These are phyloP conservation scores for Tetrapisispora fleetii DNA, from an alignment of 805 yeast genomes.

Conservation along the genomic window DNA sequence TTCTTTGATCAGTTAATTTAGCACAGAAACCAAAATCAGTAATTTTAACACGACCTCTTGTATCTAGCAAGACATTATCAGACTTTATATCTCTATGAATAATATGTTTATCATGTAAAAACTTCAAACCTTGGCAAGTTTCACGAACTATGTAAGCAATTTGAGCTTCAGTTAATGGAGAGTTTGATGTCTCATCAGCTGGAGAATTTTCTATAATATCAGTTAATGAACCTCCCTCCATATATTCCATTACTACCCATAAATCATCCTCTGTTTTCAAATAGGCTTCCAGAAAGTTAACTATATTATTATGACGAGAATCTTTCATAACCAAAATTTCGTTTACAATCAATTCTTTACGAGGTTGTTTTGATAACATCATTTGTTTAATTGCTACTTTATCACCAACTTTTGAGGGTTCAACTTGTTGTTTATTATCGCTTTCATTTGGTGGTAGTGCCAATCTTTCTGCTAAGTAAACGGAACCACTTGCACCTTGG, in stretches of 20 bases:
- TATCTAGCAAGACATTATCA: constrained; percentile 81
- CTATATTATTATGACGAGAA: constrained; percentile 88
- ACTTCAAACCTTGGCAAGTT: constrained; percentile 83
- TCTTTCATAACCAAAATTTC: constrained; percentile 96
- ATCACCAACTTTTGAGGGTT: constrained; percentile 34
- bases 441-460: constrained; percentile 28
- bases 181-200: constrained; percentile 28
- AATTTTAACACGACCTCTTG: constrained; percentile 77
- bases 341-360: constrained; percentile 90
- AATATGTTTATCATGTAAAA: constrained; percentile 82
- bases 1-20: constrained; percentile 69
- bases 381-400: constrained; percentile 95
- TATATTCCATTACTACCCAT: constrained; percentile 99
- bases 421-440: constrained; percentile 9
- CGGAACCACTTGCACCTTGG: constrained; percentile 97
- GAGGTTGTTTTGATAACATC: constrained; percentile 82
- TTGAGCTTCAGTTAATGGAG: constrained; percentile 65
- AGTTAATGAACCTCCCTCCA: constrained; percentile 98
- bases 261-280: constrained; percentile 68
- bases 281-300: constrained; percentile 87
- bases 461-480: constrained; percentile 68
- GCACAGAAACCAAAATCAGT: constrained; percentile 99
- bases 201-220: constrained; percentile 90
- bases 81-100: constrained; percentile 96
- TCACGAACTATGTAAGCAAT: constrained; percentile 87